Base-by-base conservation (phyloP, 768 basidiomycete genomes). In the Saitozyma podzolica region DNA sequence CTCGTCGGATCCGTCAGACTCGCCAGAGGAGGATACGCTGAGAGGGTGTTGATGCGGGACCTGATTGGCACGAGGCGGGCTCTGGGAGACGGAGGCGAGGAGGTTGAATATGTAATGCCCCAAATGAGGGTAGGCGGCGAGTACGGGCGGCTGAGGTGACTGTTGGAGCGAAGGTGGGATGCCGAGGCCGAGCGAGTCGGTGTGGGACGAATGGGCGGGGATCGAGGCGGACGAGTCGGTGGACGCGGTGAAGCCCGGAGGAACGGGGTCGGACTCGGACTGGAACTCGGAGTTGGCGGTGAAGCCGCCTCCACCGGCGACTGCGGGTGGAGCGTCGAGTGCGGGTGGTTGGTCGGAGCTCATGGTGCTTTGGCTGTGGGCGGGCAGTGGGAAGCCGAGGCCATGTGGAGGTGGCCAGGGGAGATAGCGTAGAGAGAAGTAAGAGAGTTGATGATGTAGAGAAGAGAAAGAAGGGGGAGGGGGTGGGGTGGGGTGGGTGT, bases 11-110 rank as follows among this genome's bases (percentile, higher is more conserved):
- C 64, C 70, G 39, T 72, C 71, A 16, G 72, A 74, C 56, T 72
- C 75, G 2, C 74, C 73, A 2, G 72, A 74, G 7, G 70, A 72
- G 16, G 72, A 74, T 6, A 79, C 73, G 61, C 74, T 76, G 20
- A 79, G 61, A 29, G 78, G 78, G 59, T 79, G 78, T 53, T 72
- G 71, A 39, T 52, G 39, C 16, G 29, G 29, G 47, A 17, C 14
- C 14, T 50, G 39, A 14, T 41, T 42, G 16, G 60, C 47, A 14
- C 59, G 62, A 2, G 72, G 62, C 40, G 70, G 74, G 37, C 58
- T 64, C 29, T 56, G 40, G 17, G 60, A 59, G 7, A 66, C 55
- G 16, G 58, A 61, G 14, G 63, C 59, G 29, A 75, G 54, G 11
- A 75, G 65, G 51, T 63, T 66, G 64, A 61, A 73, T 13, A 75